Evolutionary conservation across 2,329 filamentous ascomycete species (phyloP).

Genomic region (Plectosphaerella plurivora): DNA sequence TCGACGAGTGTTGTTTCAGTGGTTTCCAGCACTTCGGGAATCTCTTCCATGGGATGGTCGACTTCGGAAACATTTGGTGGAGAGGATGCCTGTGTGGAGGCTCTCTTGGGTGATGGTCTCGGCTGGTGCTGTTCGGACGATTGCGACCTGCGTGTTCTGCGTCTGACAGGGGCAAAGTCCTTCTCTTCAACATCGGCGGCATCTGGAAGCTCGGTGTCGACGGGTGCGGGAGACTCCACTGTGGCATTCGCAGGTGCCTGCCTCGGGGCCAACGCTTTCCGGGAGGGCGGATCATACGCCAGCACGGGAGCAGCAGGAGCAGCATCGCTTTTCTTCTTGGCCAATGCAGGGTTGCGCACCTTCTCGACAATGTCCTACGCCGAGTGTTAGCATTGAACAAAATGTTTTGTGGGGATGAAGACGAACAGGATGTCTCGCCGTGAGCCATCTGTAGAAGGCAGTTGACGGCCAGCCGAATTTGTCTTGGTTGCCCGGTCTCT

Average conservation of each 20-base stretch:
- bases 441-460: slow-evolving; percentile 45
- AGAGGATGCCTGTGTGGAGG: no score
- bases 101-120: no score
- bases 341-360: slow-evolving; percentile 1
- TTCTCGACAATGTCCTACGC: slow-evolving; percentile 5
- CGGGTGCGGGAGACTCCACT: no score
- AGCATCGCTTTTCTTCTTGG: not conserved
- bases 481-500: slow-evolving; percentile 15
- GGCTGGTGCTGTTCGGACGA: slow-evolving; percentile 5
- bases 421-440: slow-evolving; percentile 32
- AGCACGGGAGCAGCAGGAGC: not conserved
- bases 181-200: slow-evolving; percentile 1
- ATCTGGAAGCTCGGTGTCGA: no score
- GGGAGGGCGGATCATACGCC: slow-evolving; percentile 4
- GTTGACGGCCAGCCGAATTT: slow-evolving; percentile 39
- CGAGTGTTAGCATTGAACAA: not conserved
- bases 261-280: slow-evolving; percentile 5
- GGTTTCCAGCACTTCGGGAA: no score
- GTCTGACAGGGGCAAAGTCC: slow-evolving; percentile 1
- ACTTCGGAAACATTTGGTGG: no score
- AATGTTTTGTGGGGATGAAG: not conserved
- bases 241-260: no score
- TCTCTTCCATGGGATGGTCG: no score
- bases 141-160: slow-evolving; percentile 4
- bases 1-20: no score